Percentiles rank a stretch among this genome's conserved stretches.
Evolutionary conservation across 1,284 basidiomycete genomes (phyloP).

Genomic region (Coniferiporia sulphurascens): DNA sequence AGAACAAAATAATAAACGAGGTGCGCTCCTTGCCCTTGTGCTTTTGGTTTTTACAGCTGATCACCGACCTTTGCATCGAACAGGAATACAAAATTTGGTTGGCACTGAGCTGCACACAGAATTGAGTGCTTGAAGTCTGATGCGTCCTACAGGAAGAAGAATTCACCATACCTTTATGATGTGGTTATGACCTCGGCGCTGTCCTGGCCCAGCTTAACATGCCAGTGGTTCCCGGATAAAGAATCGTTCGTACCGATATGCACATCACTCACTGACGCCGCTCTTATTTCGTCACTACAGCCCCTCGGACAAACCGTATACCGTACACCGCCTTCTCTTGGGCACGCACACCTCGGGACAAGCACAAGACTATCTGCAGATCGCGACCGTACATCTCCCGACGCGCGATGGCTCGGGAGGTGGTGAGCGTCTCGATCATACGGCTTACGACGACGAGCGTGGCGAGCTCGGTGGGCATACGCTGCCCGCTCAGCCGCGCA

Average conservation of each 20-base stretch:
- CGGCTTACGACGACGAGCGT: slow-evolving; percentile 89
- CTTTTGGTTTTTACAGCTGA: slow-evolving; percentile 13
- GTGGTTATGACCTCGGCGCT: slow-evolving; percentile 96
- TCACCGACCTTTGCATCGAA: not conserved
- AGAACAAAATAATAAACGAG: slow-evolving; percentile 92
- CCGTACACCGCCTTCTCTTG: slow-evolving; percentile 88
- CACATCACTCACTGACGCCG: slow-evolving; percentile 1
- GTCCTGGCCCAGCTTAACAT: slow-evolving; percentile 97
- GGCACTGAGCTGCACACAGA: slow-evolving; percentile 9
- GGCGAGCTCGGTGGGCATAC: slow-evolving; percentile 88
- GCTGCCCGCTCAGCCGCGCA: slow-evolving; percentile 71
- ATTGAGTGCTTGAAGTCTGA: slow-evolving; percentile 11
- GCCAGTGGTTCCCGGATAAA: slow-evolving; percentile 98
- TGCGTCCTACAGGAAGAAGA: slow-evolving; percentile 77
- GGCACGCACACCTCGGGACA: slow-evolving; percentile 98
- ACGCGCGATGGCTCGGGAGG: slow-evolving; percentile 60
- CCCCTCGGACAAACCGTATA: slow-evolving; percentile 86
- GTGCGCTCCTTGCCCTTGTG: slow-evolving; percentile 38
- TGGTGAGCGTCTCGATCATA: slow-evolving; percentile 70
- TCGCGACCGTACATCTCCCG: slow-evolving; percentile 91
- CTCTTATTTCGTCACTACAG: slow-evolving; percentile 32
- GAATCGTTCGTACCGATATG: slow-evolving; percentile 62
- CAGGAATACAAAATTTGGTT: slow-evolving; percentile 85
- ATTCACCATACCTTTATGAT: slow-evolving; percentile 96
- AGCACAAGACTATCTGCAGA: slow-evolving; percentile 94